Evolutionary conservation across 164 flowering plant species (phyloP), one percentile per base, ranked within the genome.

Genomic region (Sedum album): DNA sequence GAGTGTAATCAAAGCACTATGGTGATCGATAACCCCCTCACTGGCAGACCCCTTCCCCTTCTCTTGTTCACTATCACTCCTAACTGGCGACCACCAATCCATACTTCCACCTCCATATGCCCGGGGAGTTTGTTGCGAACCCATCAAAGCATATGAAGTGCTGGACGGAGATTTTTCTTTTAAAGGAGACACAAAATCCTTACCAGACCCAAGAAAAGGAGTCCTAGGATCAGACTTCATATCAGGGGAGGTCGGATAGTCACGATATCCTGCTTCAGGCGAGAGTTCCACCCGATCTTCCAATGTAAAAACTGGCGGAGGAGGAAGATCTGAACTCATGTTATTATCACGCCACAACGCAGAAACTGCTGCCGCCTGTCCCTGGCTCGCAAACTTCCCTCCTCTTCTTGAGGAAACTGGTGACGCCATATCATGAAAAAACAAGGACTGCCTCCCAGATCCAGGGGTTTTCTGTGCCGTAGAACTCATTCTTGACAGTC

Each of bases 301-400:
- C 68, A n/a, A n/a, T n/a, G n/a, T n/a, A n/a, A n/a, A n/a, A n/a
- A n/a, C n/a, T n/a, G n/a, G n/a, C n/a, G n/a, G n/a, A n/a, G n/a
- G n/a, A n/a, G n/a, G n/a, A n/a, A n/a, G n/a, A n/a, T n/a, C n/a
- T n/a, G n/a, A n/a, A 95, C 82, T 83, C 31, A 86, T 83, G 66
- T 85, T 87, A 81, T 85, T 92, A 70, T 92, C 97, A 9, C 86
- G 82, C 97, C 96, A 87, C 57, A 92, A 78, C 21, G 99, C 96
- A 11, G 97, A 90, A 13, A 88, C 96, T 0, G 99, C 94, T 0
- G 99, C 97, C 15, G 96, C 97, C 76, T 95, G 97, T 21, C 96
- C 94, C 9, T 97, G 86, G 68, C 73, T 91, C 17, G 90, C 60
- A 71, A 94, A 91, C 65, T 83, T 90, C n/a, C 95, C 92, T 73